Percentiles rank a stretch among this genome's conserved stretches.
Conservation (phyloP, 2,329 filamentous ascomycete species). For the Blumeria hordei region DNA sequence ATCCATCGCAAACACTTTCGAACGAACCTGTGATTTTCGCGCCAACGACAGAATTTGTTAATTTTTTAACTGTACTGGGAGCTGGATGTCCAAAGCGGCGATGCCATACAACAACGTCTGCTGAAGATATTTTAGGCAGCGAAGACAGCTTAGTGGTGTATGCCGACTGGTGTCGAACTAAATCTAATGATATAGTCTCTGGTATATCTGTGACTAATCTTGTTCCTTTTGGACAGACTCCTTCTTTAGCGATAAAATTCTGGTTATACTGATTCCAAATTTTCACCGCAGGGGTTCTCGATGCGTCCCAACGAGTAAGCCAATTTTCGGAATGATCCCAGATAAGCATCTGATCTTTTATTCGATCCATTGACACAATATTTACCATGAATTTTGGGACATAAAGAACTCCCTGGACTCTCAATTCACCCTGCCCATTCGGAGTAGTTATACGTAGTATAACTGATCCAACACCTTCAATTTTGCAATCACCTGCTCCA, state of each 20-base stretch:
- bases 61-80: neutral
- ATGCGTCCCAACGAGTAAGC: neutral
- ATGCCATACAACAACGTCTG: neutral
- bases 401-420: neutral
- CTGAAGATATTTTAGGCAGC: neutral
- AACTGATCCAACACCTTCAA: neutral
- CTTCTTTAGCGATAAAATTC: neutral
- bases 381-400: neutral
- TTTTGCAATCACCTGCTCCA: neutral
- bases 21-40: neutral
- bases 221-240: neutral
- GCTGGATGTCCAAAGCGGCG: neutral
- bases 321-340: neutral
- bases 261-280: neutral
- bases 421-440: neutral
- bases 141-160: neutral
- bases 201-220: neutral
- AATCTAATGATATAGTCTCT: neutral
- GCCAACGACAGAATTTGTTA: neutral
- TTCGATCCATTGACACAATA: neutral
- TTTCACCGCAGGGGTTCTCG: neutral
- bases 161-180: neutral
- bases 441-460: neutral
- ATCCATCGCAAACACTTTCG: neutral
- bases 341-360: neutral